Evolutionary conservation across 2,329 filamentous ascomycete genomes (phyloP), one percentile per base, ranked within the genome.

Genomic region (Parastagonospora nodorum): DNA sequence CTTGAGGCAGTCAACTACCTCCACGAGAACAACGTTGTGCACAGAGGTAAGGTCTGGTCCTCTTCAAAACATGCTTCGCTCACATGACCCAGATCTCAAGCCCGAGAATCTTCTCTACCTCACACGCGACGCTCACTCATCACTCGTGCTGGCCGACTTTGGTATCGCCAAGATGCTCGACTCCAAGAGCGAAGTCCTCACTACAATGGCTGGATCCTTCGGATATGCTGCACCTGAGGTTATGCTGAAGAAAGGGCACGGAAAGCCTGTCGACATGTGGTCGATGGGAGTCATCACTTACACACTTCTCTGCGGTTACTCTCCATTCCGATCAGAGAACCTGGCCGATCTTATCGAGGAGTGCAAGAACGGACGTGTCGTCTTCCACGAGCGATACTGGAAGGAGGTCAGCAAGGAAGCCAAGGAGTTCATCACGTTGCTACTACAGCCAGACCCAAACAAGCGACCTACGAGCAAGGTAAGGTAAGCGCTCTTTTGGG

Each of bases 181-280:
- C 71, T 89, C 83, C 62, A 90, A 92, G 63, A 87, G 92, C 59
- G 92, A 96, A 68, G 90, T 96, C 38, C 84, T 99, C 57, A 97
- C 92, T 62, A 97, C 92, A 44, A 99, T 99, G 94, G 94, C 94
- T 37, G 94, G 94, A 37, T 97, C 94, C 0, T 97, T 99, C 71
- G 94, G 94, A 47, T 99, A 99, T 69, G 94, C 94, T 15, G 94
- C 94, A 1, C 94, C 94, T 8, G 94, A 99, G 75, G 92, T 99
- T 52, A 99, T 99, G 94, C 82, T 96, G 59, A 97, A 97, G 81
- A 87, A 90, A 70, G 94, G 94, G 15, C 95, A 99, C 73, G 94
- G 94, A 72, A 99, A 97, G 77, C 91, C 94, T 4, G 94, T 97
- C 30, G 94, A 99, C 72, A 96, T 99, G 90, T 99, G 94, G 94